These are phyloP conservation scores for Phoma sp. DNA, from an alignment of 2,329 filamentous ascomycete species.

Conservation along the genomic window DNA sequence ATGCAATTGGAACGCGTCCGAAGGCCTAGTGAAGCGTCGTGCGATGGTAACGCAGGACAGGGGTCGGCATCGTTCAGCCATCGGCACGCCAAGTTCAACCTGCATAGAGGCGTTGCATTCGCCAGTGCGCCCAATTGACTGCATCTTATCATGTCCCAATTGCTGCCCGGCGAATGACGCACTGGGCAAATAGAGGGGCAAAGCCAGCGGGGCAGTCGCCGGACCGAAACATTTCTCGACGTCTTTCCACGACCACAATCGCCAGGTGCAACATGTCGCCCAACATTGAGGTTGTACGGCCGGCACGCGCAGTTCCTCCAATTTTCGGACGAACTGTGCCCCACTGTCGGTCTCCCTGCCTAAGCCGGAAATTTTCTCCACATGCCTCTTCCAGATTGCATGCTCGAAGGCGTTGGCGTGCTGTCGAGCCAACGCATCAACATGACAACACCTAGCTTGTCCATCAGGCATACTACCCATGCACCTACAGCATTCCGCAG, in stretches of 20 bases:
- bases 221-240: constrained; percentile 37
- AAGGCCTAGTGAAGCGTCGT: constrained; percentile 28
- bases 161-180: constrained; percentile 39
- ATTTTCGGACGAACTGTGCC: constrained; percentile 18
- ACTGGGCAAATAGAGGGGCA: constrained; percentile 34
- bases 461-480: constrained; percentile 48
- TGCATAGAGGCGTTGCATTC: constrained; percentile 34
- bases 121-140: constrained; percentile 35
- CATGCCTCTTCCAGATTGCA: constrained; percentile 49
- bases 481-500: constrained; percentile 44
- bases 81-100: constrained; percentile 26
- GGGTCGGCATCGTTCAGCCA: constrained; percentile 27
- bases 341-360: constrained; percentile 39
- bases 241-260: constrained; percentile 29
- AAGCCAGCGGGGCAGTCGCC: constrained; percentile 30
- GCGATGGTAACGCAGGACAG: constrained; percentile 31
- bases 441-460: constrained; percentile 51
- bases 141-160: constrained; percentile 15
- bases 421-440: constrained; percentile 52
- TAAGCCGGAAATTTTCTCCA: constrained; percentile 35
- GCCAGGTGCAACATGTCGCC: constrained; percentile 21
- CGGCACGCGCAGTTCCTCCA: constrained; percentile 19
- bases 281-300: constrained; percentile 21
- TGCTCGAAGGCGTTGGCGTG: constrained; percentile 47
- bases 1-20: constrained; percentile 29